These are phyloP conservation scores for Nyctanthes arbortristis DNA, from an alignment of 257 asterid genomes.

Conservation along the genomic window DNA sequence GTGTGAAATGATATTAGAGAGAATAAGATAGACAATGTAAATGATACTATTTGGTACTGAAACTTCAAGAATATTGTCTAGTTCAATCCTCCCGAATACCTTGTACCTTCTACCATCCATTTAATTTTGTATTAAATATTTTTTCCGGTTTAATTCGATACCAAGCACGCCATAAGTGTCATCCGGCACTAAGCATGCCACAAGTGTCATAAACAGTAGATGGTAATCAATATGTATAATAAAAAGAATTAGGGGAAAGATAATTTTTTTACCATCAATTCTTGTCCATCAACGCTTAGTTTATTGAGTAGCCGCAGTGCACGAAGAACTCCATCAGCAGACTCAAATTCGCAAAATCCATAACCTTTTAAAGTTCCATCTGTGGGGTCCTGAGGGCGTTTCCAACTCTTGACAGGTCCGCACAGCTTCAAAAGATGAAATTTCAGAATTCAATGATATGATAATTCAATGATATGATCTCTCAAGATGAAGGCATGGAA, in stretches of 20 bases:
- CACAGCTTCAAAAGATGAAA: slow-evolving; percentile 67
- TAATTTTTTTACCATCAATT: slow-evolving; percentile 64
- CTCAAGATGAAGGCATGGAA: slow-evolving; percentile 5
- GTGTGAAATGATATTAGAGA: no score
- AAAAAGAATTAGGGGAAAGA: slow-evolving; percentile 19
- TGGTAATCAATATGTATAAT: slow-evolving; percentile 6
- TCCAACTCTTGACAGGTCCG: slow-evolving; percentile 98
- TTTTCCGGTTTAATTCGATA: no score
- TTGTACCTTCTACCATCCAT: no score
- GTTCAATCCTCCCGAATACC: no score
- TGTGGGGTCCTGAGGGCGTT: slow-evolving; percentile 91
- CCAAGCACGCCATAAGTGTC: no score
- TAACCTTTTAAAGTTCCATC: slow-evolving; percentile 79
- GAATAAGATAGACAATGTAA: no score
- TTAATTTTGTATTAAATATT: no score
- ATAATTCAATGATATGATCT: slow-evolving; percentile 17
- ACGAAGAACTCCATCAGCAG: slow-evolving; percentile 97
- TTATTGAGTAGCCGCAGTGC: slow-evolving; percentile 84
- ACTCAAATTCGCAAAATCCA: slow-evolving; percentile 96
- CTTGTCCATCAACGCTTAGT: slow-evolving; percentile 89
- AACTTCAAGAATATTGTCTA: no score
- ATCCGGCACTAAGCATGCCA: no score
- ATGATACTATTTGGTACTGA: no score
- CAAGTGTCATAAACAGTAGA: slow-evolving; percentile 3
- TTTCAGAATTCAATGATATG: slow-evolving; percentile 26